Evolutionary conservation across 495 filamentous ascomycete species (phyloP).

Genomic region (Aspergillus incahuasiensis): DNA sequence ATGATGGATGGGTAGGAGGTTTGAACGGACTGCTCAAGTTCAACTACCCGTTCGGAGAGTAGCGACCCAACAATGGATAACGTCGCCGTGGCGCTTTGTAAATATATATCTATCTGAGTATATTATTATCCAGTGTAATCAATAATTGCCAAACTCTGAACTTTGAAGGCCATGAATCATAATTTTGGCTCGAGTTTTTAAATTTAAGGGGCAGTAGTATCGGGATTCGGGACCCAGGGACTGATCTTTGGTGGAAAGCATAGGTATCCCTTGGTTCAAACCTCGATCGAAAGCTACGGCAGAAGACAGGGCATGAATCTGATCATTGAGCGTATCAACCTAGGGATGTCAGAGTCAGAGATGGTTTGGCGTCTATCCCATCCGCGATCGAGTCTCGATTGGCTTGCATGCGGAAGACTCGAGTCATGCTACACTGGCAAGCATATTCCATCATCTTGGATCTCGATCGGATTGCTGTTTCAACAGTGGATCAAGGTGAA

Average conservation of each 20-base stretch:
- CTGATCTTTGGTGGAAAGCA: background rate
- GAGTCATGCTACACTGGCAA: background rate
- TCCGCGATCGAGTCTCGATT: background rate
- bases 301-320: no score
- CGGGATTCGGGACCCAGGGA: background rate
- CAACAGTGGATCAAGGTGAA: background rate
- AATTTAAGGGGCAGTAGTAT: background rate
- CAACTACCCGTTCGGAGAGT: slow-evolving; percentile 93
- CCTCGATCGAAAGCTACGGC: background rate
- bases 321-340: no score
- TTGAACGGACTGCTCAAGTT: slow-evolving; percentile 94
- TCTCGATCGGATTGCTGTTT: background rate
- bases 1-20: slow-evolving; percentile 95
- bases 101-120: background rate
- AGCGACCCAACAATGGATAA: slow-evolving; percentile 22
- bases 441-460: background rate
- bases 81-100: background rate
- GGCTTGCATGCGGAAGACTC: background rate
- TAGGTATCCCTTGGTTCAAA: background rate
- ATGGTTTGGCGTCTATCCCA: no score
- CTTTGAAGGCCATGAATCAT: no score
- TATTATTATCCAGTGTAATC: no score
- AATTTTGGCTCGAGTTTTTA: background rate
- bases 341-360: no score
- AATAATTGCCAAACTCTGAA: no score